Evolutionary conservation across 2,329 filamentous ascomycete species (phyloP), one percentile per base, ranked within the genome.

Genomic region (Cephalotrichum gorgonifer): DNA sequence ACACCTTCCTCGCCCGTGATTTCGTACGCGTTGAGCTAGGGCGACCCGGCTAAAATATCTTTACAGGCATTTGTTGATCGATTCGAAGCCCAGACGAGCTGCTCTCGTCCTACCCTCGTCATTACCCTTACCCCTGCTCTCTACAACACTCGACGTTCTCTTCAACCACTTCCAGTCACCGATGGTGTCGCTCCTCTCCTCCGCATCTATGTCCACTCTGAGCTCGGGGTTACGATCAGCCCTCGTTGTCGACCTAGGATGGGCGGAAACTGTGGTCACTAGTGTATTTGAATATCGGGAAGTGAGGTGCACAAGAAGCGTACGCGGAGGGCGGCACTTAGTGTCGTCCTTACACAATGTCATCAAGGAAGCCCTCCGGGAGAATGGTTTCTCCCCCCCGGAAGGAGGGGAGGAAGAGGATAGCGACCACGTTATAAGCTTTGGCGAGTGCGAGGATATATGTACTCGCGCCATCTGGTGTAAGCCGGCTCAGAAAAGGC

Each of bases 251-350:
- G 89, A 98, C 60, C 75, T 98, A 52, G 93, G 91, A 41, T 98
- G 93, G 93, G 76, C 82, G 39, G 93, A 97, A 64, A 95, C 90
- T 0, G 77, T 84, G 1, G 79, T 94, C 22, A 95, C 88, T 1
- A 86, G 83, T 6, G 75, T 97, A 6, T 97, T 90, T 60, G 93
- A 98, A 66, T 95, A 89, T 62, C 83, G 87, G 48, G 89, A 95
- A 62, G 79, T 95, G 1, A 73, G 75, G 15, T 80, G 79, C 48
- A 78, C 74, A 50, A 76, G 87, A 48, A 91, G 79, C 35, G 73
- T 87, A 14, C 76, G 93, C 54, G 89, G 81, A 30, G 88, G 85
- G 51, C 90, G 83, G 59, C 64, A 77, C 50, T 68, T 97, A 20
- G 76, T 85, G 41, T 74, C 84, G 56, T 77, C 83, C 50, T 82